A percentile compares a stretch with the other conserved stretches of the same genome.
These are phyloP conservation scores for Comarum palustre DNA, from an alignment of 306 rosid species.

Conservation along the genomic window DNA sequence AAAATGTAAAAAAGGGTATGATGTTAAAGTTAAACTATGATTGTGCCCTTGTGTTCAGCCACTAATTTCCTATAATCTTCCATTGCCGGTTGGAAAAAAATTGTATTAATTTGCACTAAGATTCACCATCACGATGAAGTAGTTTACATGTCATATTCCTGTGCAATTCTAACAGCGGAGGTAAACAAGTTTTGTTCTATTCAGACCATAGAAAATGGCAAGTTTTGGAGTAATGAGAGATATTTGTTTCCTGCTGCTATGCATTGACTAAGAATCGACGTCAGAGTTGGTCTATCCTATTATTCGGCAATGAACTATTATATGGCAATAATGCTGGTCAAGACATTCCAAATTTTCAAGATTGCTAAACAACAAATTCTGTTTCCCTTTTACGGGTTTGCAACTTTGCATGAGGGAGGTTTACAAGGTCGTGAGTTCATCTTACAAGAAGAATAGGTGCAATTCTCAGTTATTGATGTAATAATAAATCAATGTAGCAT, in stretches of 20 bases:
- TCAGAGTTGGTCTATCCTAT: background rate
- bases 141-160: background rate
- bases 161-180: background rate
- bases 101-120: background rate
- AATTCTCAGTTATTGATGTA: too few relatives aligned
- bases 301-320: background rate
- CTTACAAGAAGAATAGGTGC: too few relatives aligned
- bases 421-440: too few relatives aligned
- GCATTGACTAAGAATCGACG: background rate
- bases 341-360: background rate
- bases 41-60: background rate
- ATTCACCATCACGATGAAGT: background rate
- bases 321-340: background rate
- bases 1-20: background rate
- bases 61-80: background rate
- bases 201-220: background rate
- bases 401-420: too few relatives aligned
- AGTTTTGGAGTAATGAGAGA: background rate
- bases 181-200: background rate
- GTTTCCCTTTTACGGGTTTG: too few relatives aligned
- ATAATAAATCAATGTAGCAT: too few relatives aligned
- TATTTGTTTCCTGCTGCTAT: background rate
- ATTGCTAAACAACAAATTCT: background rate
- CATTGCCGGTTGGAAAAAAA: background rate
- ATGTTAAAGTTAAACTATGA: background rate